Evolutionary conservation across 768 basidiomycete genomes (phyloP).

Genomic region (Daedaleopsis sinensis): DNA sequence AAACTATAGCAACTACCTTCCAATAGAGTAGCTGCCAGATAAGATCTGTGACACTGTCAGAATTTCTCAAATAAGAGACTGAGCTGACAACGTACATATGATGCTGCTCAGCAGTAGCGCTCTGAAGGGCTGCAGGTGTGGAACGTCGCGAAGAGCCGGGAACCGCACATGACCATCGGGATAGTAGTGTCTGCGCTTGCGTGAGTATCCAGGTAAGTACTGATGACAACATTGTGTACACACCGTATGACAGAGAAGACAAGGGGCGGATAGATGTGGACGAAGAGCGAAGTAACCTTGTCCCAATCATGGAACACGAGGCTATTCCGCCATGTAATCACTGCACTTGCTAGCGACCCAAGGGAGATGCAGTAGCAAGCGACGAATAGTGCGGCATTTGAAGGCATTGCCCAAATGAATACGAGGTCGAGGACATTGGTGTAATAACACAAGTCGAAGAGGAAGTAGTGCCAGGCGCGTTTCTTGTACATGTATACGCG

Average conservation of each 20-base stretch:
- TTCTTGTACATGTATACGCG: slow-evolving; percentile 90
- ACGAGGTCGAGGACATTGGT: slow-evolving; percentile 89
- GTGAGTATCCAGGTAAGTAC: neutral
- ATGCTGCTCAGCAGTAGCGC: slow-evolving; percentile 80
- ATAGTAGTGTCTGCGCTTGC: slow-evolving; percentile 75
- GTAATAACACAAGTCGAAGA: slow-evolving; percentile 93
- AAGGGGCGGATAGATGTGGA: slow-evolving; percentile 93
- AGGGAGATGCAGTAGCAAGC: slow-evolving; percentile 93
- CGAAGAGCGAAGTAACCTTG: slow-evolving; percentile 93
- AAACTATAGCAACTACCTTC: slow-evolving; percentile 55
- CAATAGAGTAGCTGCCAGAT: slow-evolving; percentile 94
- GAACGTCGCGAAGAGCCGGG: slow-evolving; percentile 78
- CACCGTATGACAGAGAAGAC: slow-evolving; percentile 90
- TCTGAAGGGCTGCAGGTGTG: slow-evolving; percentile 65
- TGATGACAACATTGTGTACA: slow-evolving; percentile 28
- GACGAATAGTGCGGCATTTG: slow-evolving; percentile 76
- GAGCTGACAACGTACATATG: slow-evolving; percentile 66
- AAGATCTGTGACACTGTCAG: slow-evolving; percentile 57
- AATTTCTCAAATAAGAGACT: slow-evolving; percentile 10
- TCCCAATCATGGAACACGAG: slow-evolving; percentile 97
- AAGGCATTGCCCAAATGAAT: slow-evolving; percentile 90
- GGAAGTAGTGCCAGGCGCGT: slow-evolving; percentile 92
- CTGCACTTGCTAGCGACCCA: slow-evolving; percentile 89
- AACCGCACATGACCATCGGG: slow-evolving; percentile 78
- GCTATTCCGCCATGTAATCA: slow-evolving; percentile 98